Evolutionary conservation across 352 stramenopile species (phyloP).

Genomic region (Thraustotheca clavata): DNA sequence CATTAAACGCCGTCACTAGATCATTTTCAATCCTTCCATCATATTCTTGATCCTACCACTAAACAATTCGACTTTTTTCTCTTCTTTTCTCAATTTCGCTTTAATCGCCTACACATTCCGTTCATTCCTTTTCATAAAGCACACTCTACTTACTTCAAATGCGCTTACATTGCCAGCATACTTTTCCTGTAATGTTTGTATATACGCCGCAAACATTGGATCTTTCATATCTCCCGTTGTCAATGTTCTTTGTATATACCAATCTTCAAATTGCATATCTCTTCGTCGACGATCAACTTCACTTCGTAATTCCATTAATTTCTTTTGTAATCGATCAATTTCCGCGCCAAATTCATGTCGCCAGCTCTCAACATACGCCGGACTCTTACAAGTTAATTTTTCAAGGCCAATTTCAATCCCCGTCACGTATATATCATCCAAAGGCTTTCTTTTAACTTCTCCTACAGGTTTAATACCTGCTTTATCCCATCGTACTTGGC

Average conservation of each 20-base stretch:
- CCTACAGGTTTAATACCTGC: too few relatives aligned
- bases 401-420: background rate
- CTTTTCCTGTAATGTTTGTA: background rate
- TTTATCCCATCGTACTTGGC: background rate
- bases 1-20: background rate
- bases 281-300: background rate
- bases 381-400: background rate
- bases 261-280: slow-evolving; percentile 9
- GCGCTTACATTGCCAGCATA: background rate
- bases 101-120: background rate
- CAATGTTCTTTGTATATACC: slow-evolving; percentile 7
- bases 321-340: background rate
- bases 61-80: background rate
- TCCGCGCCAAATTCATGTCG: background rate
- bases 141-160: background rate
- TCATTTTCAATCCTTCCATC: background rate
- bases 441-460: too few relatives aligned
- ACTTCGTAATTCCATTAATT: background rate
- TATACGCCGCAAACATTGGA: background rate
- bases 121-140: background rate
- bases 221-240: background rate
- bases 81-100: background rate
- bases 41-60: background rate
- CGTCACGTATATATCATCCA: too few relatives aligned
- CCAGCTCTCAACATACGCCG: background rate